phyloP scores from a whole-genome alignment of 2,329 filamentous ascomycete species.

The Cytospora piceicola region DNA sequence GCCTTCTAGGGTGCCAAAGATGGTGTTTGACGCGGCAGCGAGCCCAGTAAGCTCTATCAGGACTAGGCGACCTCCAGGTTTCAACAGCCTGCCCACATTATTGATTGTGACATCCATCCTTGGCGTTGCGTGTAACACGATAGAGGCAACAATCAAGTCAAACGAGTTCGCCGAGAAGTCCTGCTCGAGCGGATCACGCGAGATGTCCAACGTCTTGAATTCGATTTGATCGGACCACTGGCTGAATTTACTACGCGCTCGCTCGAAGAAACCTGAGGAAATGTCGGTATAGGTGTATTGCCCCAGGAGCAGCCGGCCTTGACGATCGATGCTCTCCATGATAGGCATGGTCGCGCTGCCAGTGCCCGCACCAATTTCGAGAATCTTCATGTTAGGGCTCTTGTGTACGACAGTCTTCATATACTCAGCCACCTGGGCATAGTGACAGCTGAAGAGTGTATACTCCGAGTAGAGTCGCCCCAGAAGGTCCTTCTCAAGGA shows the following conservation, averaged over 20 bases:
- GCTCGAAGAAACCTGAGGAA: slow-evolving; percentile 44
- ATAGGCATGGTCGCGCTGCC: neutral
- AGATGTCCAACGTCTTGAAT: slow-evolving; percentile 37
- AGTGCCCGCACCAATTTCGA: slow-evolving; percentile 25
- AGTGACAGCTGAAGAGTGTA: slow-evolving; percentile 19
- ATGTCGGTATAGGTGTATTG: slow-evolving; percentile 49
- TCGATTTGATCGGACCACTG: slow-evolving; percentile 36
- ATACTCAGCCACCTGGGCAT: slow-evolving; percentile 19
- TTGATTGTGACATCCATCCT: slow-evolving; percentile 32
- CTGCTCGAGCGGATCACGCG: slow-evolving; percentile 36
- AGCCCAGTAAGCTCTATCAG: slow-evolving; percentile 29
- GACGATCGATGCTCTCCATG: slow-evolving; percentile 27
- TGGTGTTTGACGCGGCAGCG: slow-evolving; percentile 7
- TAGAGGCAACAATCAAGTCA: slow-evolving; percentile 40
- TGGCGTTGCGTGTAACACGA: slow-evolving; percentile 39
- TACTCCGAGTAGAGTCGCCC: slow-evolving; percentile 24
- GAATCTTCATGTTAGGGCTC: slow-evolving; percentile 14
- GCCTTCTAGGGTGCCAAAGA: slow-evolving; percentile 15
- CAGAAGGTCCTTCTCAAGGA: slow-evolving; percentile 20
- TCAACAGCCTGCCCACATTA: slow-evolving; percentile 38
- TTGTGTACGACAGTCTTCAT: slow-evolving; percentile 7
- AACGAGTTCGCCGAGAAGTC: slow-evolving; percentile 37
- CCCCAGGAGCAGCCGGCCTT: slow-evolving; percentile 20
- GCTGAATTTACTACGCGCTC: slow-evolving; percentile 38
- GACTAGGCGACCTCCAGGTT: slow-evolving; percentile 42